phyloP scores from a whole-genome alignment of 257 asterid species.

The Parsonsia alboflavescens region DNA sequence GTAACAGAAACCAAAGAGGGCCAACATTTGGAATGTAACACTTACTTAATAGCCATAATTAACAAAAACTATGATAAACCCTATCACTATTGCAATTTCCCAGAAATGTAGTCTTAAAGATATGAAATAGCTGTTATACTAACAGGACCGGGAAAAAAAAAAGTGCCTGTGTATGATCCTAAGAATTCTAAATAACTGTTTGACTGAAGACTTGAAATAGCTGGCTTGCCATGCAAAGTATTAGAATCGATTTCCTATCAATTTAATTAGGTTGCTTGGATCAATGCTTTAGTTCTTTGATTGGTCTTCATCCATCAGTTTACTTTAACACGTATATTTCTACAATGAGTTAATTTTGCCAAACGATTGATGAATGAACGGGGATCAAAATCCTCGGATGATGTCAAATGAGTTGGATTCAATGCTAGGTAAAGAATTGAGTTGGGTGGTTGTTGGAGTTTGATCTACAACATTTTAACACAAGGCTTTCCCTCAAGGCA shows the following conservation, averaged over 20 bases:
- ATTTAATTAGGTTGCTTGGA: not conserved
- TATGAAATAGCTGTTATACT: not conserved
- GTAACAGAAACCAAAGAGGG: not conserved
- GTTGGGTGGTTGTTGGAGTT: not conserved
- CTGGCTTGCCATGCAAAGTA: not conserved
- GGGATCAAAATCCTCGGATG: not conserved
- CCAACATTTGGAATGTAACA: not conserved
- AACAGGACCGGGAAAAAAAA: not conserved
- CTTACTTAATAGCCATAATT: not conserved
- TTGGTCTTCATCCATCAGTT: not conserved
- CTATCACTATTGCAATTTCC: not conserved
- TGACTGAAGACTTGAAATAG: not conserved
- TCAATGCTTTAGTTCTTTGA: not conserved
- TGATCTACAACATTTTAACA: slow-evolving; percentile 3
- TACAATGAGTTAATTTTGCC: not conserved
- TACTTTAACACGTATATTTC: not conserved
- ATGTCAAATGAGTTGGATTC: not conserved
- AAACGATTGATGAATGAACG: not conserved
- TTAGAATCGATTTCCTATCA: not conserved
- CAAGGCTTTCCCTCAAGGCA: slow-evolving; percentile 9
- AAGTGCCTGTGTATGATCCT: not conserved
- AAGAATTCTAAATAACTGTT: not conserved
- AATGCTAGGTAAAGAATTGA: not conserved
- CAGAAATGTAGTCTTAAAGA: not conserved
- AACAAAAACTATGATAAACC: not conserved